Base-by-base conservation (phyloP, 2,329 filamentous ascomycete genomes). In the Cladosporium sp. region DNA sequence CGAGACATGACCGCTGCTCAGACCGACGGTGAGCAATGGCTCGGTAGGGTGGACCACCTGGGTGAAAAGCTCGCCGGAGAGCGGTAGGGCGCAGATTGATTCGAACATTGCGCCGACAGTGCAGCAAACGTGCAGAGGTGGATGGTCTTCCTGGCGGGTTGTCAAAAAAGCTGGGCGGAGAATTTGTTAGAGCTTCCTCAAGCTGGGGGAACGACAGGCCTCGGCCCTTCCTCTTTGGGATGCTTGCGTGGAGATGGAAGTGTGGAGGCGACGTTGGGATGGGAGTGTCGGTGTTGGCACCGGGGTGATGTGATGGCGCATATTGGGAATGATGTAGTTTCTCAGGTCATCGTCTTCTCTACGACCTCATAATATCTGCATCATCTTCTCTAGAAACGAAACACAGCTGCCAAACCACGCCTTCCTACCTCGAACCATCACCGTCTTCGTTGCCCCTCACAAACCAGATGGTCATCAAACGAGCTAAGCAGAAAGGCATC, bases 61-160 rank as follows among this genome's bases (percentile, higher is more conserved):
- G 1, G 88, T 72, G 72, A 98, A 97, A 61, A 98, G 77, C 64
- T 97, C 93, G 51, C 87, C 80, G 51, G 81, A 80, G 40, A 97
- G 82, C 55, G 91, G 90, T 39, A 97, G 81, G 20, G 87, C 89
- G 76, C 92, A 96, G 57, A 95, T 79, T 57, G 89, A 95, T 69
- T 96, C 90, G 65, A 94, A 88, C 88, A 94, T 94, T 62, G 56
- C 40, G 25, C 22, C 22, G 22, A 16, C 13, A 35, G n/a, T 25
- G 29, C 38, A 27, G 29, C 38, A 27, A 20, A 16, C n/a, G 29
- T 29, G 38, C 46, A 33, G 27, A 15, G 16, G 25, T 30, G 38
- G n/a, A 16, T 15, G 15, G 35, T 38, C n/a, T 38, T 16, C 13
- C 13, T 16, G 20, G 19, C 27, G 22, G 20, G 30, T 29, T n/a